These are phyloP conservation scores for Abrus precatorius DNA, from an alignment of 306 rosid genomes.

Conservation along the genomic window DNA sequence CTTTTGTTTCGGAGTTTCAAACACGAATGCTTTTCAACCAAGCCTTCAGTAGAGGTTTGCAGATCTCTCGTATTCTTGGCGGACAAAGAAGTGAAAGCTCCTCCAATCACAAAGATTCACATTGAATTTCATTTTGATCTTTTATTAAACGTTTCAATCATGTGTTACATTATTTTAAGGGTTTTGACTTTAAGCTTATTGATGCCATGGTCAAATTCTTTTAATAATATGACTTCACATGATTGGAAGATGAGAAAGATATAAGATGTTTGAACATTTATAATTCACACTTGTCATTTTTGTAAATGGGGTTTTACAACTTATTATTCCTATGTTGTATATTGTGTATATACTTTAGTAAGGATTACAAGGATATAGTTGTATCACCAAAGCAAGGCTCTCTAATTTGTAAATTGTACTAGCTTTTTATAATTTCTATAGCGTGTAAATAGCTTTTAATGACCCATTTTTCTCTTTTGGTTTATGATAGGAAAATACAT, in stretches of 20 bases:
- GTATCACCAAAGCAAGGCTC: slow-evolving; percentile 11
- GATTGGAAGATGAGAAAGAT: slow-evolving; percentile 28
- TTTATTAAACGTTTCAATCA: not conserved
- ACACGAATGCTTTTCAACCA: slow-evolving; percentile 97
- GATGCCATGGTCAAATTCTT: slow-evolving; percentile 10
- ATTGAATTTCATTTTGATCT: not conserved
- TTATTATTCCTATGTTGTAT: not conserved
- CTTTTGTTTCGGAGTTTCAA: slow-evolving; percentile 96
- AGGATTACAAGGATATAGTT: slow-evolving; percentile 2
- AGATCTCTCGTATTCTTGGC: slow-evolving; percentile 95
- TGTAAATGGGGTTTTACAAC: slow-evolving; percentile 22
- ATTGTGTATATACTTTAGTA: slow-evolving; percentile 26
- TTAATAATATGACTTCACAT: not conserved
- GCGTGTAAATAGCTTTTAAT: not conserved
- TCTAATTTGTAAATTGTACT: slow-evolving; percentile 6
- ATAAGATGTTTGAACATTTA: slow-evolving; percentile 27
- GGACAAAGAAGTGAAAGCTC: slow-evolving; percentile 77
- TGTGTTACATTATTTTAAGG: slow-evolving; percentile 20
- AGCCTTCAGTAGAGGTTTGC: slow-evolving; percentile 97
- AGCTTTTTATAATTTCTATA: not conserved
- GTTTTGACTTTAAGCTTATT: slow-evolving; percentile 33
- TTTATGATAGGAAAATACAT: too few species aligned
- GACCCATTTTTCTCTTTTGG: not conserved
- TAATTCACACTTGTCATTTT: not conserved
- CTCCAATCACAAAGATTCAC: slow-evolving; percentile 72